Evolutionary conservation across 352 stramenopile genomes (phyloP), one percentile per base, ranked within the genome.

Genomic region (Phytophthora foliorum): DNA sequence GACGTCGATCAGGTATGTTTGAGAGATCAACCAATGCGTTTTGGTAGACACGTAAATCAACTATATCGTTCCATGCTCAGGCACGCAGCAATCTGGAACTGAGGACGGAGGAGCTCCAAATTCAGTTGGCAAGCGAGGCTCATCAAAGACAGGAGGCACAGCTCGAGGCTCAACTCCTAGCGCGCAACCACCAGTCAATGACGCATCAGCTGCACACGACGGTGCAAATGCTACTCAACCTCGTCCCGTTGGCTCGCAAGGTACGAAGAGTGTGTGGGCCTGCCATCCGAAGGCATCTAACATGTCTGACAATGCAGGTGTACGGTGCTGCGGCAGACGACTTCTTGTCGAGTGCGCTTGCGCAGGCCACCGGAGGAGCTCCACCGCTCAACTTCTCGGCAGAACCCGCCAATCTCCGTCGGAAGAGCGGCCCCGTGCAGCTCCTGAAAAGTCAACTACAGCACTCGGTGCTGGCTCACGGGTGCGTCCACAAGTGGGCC

Each of bases 151-250:
- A 81, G 14, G 86, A 91, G 45, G 78, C 80, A 14, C 81, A 86
- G 34, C 79, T 89, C 13, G 80, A 92, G 31, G 71, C 72, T 17
- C 78, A 85, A 9, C 63, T 88, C 10, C 68, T 90, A 17, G 81
- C 82, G 1, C 83, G 77, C 55, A 93, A 89, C 56, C 81, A 91
- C 45, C 82, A 91, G 59, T 82, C 72, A 21, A 89, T 93, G 80
- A 90, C 82, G 2, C 74, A 80, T 16, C 86, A 93, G 54, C 73
- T 93, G 0, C 83, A 93, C 57, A 91, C 81, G 24, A 89, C 82
- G 1, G 83, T 89, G 62, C 80, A 93, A 31, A 89, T 92, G 77
- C 66, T 93, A 29, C 72, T 93, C 27, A 91, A 83, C 41, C 67
- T 93, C 41, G 82, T 90, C 5, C 86, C 86, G 1, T 68, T 93